phyloP scores from a whole-genome alignment of 2,329 filamentous ascomycete species.

The Plectosphaerella cucumerina region DNA sequence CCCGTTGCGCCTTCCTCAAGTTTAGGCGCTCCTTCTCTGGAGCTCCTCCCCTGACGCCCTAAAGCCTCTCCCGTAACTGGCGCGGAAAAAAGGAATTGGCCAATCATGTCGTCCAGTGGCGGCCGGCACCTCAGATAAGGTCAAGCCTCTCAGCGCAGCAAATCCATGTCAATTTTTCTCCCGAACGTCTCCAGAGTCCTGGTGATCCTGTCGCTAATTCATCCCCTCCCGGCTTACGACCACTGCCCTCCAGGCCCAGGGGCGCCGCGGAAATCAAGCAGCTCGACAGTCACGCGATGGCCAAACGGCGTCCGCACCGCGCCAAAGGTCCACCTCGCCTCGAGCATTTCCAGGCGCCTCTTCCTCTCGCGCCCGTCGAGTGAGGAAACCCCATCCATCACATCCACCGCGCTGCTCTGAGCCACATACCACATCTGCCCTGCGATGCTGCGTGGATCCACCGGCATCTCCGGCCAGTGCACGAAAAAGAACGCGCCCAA shows the following conservation, averaged over 20 bases:
- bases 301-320: neutral
- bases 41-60: no score
- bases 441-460: conserved; percentile 41
- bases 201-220: no score
- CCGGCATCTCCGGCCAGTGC: conserved; percentile 38
- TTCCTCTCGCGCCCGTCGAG: conserved; percentile 5
- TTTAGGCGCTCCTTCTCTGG: no score
- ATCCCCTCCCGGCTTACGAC: neutral
- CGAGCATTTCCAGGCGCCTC: conserved; percentile 1
- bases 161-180: no score
- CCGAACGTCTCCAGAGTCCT: no score
- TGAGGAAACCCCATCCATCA: conserved; percentile 10
- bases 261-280: neutral
- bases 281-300: neutral
- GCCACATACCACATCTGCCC: conserved; percentile 40
- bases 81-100: no score
- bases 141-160: no score
- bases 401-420: conserved; percentile 10
- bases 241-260: neutral
- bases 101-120: no score
- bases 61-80: no score
- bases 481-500: conserved; percentile 35
- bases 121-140: no score
- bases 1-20: no score
- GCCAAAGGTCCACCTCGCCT: neutral